These are phyloP conservation scores for Gomphus sp. DNA, from an alignment of 1,284 basidiomycete genomes.

Conservation along the genomic window DNA sequence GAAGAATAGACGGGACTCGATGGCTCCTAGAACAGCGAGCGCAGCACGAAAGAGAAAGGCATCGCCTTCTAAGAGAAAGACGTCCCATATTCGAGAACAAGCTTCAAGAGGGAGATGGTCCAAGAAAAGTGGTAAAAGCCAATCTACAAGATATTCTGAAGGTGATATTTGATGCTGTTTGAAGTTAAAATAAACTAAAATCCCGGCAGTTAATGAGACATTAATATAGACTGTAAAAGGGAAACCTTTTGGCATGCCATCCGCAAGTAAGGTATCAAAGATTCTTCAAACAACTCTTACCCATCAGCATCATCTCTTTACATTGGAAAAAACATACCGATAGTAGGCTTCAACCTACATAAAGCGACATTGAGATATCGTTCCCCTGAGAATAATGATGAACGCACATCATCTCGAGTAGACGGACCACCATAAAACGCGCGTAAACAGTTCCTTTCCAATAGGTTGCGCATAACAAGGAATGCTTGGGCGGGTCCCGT, in stretches of 20 bases:
- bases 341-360: conserved; percentile 67
- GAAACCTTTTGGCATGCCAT: conserved; percentile 90
- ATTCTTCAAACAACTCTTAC: conserved; percentile 44
- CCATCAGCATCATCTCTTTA: conserved; percentile 27
- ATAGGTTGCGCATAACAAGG: conserved; percentile 79
- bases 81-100: conserved; percentile 84
- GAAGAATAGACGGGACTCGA: conserved; percentile 83
- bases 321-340: conserved; percentile 16
- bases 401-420: conserved; percentile 72
- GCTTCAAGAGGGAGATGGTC: conserved; percentile 85
- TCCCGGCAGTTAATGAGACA: conserved; percentile 6
- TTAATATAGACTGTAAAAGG: neutral
- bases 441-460: conserved; percentile 78
- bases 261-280: conserved; percentile 86
- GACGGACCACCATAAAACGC: conserved; percentile 74
- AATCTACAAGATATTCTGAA: conserved; percentile 65
- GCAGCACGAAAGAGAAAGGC: conserved; percentile 78
- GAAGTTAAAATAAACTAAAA: conserved; percentile 86
- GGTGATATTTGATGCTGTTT: conserved; percentile 86
- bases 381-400: neutral
- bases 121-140: conserved; percentile 77
- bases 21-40: conserved; percentile 74
- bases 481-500: conserved; percentile 67
- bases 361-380: conserved; percentile 19
- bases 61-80: conserved; percentile 81